A percentile compares a stretch with the other conserved stretches of the same genome.
Evolutionary conservation across 192 early-diverging fungal species (phyloP).

Genomic region (Diversispora epigaea): DNA sequence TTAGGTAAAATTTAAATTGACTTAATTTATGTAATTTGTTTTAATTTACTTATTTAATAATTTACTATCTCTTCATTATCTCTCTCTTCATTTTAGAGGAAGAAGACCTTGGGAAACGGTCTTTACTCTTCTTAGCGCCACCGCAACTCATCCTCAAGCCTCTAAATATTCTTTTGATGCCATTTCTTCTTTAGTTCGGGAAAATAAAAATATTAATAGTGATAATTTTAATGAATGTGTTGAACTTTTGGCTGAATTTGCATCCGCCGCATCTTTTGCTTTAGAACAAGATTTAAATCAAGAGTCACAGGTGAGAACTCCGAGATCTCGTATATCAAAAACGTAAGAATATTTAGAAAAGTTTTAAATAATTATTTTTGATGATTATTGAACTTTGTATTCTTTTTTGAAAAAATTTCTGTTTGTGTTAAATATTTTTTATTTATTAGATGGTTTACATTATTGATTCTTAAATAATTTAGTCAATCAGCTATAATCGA

Average conservation of each 20-base stretch:
- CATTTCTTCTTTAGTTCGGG: conserved; percentile 56
- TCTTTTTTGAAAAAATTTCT: too few relatives aligned
- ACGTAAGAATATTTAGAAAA: neutral
- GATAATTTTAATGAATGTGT: conserved; percentile 78
- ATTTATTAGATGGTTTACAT: too few relatives aligned
- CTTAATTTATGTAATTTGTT: neutral
- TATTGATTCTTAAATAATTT: conserved; percentile 8
- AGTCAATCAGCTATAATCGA: conserved; percentile 55
- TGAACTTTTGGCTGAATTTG: conserved; percentile 65
- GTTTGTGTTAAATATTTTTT: too few relatives aligned
- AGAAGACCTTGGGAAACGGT: conserved; percentile 51
- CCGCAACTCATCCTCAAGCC: conserved; percentile 61
- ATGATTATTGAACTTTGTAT: too few relatives aligned
- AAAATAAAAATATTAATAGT: conserved; percentile 47
- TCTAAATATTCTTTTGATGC: conserved; percentile 64
- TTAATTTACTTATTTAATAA: too few relatives aligned
- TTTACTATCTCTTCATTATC: neutral
- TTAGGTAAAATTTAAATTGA: conserved; percentile 37
- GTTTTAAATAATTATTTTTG: conserved; percentile 1
- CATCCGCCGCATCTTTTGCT: conserved; percentile 48
- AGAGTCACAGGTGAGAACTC: neutral
- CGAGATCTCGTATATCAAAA: conserved; percentile 3
- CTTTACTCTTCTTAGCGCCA: conserved; percentile 54
- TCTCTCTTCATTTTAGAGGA: conserved; percentile 32
- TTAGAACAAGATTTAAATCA: conserved; percentile 29